Evolutionary conservation across 371 early-diverging fungal species (phyloP).

Genomic region (Mucor plumbeus): DNA sequence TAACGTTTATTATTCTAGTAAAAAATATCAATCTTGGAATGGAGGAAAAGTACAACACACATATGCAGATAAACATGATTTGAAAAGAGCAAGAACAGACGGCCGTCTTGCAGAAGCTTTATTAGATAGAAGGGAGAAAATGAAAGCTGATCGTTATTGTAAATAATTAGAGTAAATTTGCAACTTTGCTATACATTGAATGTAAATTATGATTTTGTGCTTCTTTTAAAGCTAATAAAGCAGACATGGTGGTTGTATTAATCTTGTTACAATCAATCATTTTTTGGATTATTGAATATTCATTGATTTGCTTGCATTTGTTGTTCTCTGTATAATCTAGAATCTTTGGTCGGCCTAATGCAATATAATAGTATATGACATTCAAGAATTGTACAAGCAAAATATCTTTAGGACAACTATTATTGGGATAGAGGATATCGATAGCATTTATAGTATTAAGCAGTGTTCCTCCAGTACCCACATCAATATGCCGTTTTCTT

Average conservation of each 20-base stretch:
- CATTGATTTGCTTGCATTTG: neutral
- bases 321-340: neutral
- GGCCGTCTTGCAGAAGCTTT: conserved; percentile 80
- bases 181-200: neutral
- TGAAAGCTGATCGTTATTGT: conserved; percentile 86
- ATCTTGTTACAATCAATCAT: conserved; percentile 6
- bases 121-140: conserved; percentile 79
- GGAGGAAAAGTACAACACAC: conserved; percentile 63
- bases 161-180: conserved; percentile 54
- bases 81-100: conserved; percentile 72
- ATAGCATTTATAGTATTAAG: conserved; percentile 15
- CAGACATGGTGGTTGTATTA: neutral
- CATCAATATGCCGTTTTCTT: neutral
- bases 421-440: conserved; percentile 17
- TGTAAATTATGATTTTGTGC: neutral
- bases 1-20: conserved; percentile 6
- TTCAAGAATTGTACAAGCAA: conserved; percentile 18
- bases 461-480: neutral
- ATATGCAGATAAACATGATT: conserved; percentile 47
- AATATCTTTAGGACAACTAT: conserved; percentile 12
- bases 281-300: neutral
- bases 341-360: conserved; percentile 7
- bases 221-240: conserved; percentile 16
- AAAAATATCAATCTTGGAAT: conserved; percentile 37
- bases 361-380: conserved; percentile 18